phyloP scores from a whole-genome alignment of 805 yeast species.

The Candida boidinii region DNA sequence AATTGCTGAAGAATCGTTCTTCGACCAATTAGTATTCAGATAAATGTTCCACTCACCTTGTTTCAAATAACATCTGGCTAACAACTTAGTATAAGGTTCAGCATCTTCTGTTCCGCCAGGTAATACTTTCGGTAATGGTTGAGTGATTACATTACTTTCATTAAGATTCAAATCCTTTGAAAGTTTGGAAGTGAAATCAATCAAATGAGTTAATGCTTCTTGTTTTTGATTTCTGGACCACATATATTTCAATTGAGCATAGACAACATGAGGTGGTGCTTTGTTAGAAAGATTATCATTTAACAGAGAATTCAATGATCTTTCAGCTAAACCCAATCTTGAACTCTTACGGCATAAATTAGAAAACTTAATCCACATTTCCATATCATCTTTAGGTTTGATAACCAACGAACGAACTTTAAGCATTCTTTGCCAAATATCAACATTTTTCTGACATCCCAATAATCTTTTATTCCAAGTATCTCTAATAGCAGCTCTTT shows the following conservation, averaged over 20 bases:
- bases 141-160: constrained; percentile 80
- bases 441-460: constrained; percentile 95
- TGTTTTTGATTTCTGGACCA: constrained; percentile 91
- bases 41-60: constrained; percentile 99
- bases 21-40: constrained; percentile 70
- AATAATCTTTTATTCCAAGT: constrained; percentile 91
- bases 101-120: constrained; percentile 70
- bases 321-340: constrained; percentile 84
- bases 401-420: constrained; percentile 90
- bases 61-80: constrained; percentile 91
- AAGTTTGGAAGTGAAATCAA: constrained; percentile 86
- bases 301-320: constrained; percentile 70
- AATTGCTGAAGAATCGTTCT: constrained; percentile 65
- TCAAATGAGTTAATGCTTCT: constrained; percentile 78
- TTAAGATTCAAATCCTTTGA: constrained; percentile 81
- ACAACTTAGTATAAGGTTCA: constrained; percentile 70
- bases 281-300: constrained; percentile 51
- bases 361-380: constrained; percentile 97
- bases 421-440: constrained; percentile 96
- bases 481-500: constrained; percentile 67
- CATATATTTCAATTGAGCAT: constrained; percentile 92
- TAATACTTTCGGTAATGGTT: constrained; percentile 67
- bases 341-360: constrained; percentile 93
- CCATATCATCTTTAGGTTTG: constrained; percentile 93
- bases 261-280: constrained; percentile 95